A percentile compares a stretch with the other conserved stretches of the same genome.
Evolutionary conservation across 202 grass and related monocot genomes (phyloP).

Genomic region (Setaria viridis): DNA sequence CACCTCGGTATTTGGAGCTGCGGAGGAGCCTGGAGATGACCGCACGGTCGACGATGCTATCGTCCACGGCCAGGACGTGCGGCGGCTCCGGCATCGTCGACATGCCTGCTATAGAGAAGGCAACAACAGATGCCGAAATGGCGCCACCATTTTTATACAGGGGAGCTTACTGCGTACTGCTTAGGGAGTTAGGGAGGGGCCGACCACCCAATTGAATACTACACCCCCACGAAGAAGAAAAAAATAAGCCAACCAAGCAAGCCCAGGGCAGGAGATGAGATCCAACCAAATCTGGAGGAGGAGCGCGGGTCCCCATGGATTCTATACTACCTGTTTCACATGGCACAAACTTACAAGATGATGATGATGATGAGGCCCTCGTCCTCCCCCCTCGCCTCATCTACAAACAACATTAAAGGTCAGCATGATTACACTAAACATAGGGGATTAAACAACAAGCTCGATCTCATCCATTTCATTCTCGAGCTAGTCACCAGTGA

Average conservation of each 20-base stretch:
- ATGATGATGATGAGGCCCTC: background rate
- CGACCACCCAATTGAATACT: constrained; percentile 2
- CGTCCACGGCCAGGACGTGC: constrained; percentile 88
- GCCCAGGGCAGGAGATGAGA: background rate
- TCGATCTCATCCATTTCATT: constrained; percentile 36
- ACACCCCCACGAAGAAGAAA: background rate
- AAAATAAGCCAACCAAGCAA: background rate
- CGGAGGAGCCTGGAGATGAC: constrained; percentile 79
- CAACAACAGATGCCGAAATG: background rate
- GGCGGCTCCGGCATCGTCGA: constrained; percentile 46
- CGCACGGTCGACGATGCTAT: constrained; percentile 75
- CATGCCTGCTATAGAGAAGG: constrained; percentile 20
- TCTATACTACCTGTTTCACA: constrained; percentile 51
- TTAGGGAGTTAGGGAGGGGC: background rate
- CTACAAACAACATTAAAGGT: constrained; percentile 16
- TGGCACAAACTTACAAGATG: constrained; percentile 18
- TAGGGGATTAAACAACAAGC: background rate
- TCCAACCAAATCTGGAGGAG: constrained; percentile 41
- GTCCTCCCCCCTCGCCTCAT: background rate
- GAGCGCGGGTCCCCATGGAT: background rate
- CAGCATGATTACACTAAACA: constrained; percentile 25
- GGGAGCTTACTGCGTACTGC: background rate
- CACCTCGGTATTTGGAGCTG: constrained; percentile 79
- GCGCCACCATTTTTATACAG: constrained; percentile 41
- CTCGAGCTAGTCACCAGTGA: background rate